Evolutionary conservation across 164 flowering plant species (phyloP), one percentile per base, ranked within the genome.

Genomic region (Nymphaea colorata): DNA sequence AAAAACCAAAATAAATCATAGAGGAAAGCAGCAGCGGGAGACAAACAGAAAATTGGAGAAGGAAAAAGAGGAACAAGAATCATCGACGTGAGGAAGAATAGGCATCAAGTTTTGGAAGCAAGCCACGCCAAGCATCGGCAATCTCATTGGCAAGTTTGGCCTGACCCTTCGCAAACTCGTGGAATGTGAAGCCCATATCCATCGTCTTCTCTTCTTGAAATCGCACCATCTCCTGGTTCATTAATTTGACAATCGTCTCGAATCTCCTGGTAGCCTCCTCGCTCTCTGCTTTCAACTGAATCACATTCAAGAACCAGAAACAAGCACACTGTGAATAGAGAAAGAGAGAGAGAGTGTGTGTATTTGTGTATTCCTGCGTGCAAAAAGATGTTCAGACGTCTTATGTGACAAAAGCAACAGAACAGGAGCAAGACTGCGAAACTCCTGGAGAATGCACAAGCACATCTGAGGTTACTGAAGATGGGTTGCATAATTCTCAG

Each of bases 121-220:
- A 89, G 71, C 90, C 82, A 68, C 93, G 77, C 99, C 99, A 90
- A 41, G 88, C 99, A 74, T 85, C 84, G 7, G 98, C 99, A 41
- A 92, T 78, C 59, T 85, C 78, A 67, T 83, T 91, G 41, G 98
- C 92, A 43, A 92, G 64, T 17, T 61, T 12, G 3, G 64, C 64
- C 64, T 61, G 64, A 10, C 64, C 64, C 42, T 61, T 61, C 2
- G 98, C 94, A 4, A 61, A 61, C 41, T 61, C 64, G n/a, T 61
- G 64, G 64, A 61, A 61, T 17, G 64, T 17, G n/a, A 61, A 17
- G 7, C 64, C 64, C 64, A 61, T 61, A 61, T 61, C 64, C 25
- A 11, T 61, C 64, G 64, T 17, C 42, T 61, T 61, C 12, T 61
- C 41, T 17, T 61, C 64, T 17, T 61, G 64, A 17, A 61, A 61